These are phyloP conservation scores for Penicillium sp. DNA, from an alignment of 2,329 filamentous ascomycete genomes.

Conservation along the genomic window DNA sequence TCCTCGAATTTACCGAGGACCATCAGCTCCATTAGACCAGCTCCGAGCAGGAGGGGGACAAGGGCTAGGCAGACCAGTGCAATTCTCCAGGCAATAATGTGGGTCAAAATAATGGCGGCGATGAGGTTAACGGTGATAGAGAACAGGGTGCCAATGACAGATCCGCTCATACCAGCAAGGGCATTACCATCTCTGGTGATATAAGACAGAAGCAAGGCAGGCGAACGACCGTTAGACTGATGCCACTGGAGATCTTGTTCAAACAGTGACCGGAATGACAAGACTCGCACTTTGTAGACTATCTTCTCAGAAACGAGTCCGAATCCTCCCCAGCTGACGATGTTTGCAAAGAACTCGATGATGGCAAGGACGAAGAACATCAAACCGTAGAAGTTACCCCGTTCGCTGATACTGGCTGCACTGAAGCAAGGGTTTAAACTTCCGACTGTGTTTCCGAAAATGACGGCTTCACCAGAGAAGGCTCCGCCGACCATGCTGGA, in stretches of 20 bases:
- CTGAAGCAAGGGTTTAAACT: conserved; percentile 56
- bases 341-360: conserved; percentile 62
- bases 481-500: conserved; percentile 57
- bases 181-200: conserved; percentile 70
- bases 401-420: conserved; percentile 48
- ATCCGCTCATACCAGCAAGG: conserved; percentile 67
- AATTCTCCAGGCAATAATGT: conserved; percentile 74
- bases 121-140: conserved; percentile 68
- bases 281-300: conserved; percentile 61
- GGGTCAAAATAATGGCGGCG: conserved; percentile 66
- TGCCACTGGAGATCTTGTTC: conserved; percentile 71
- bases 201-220: conserved; percentile 62
- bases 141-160: conserved; percentile 68
- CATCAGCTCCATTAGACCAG: conserved; percentile 67
- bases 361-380: conserved; percentile 62
- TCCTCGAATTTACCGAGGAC: conserved; percentile 61
- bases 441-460: conserved; percentile 63
- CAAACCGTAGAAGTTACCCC: conserved; percentile 56
- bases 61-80: conserved; percentile 69
- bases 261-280: conserved; percentile 65
- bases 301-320: conserved; percentile 63
- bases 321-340: conserved; percentile 59
- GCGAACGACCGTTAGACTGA: conserved; percentile 62
- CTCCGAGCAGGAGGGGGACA: conserved; percentile 67
- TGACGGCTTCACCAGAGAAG: conserved; percentile 58